Conservation (phyloP, 2,329 filamentous ascomycete species). For the Nemania diffusa region DNA sequence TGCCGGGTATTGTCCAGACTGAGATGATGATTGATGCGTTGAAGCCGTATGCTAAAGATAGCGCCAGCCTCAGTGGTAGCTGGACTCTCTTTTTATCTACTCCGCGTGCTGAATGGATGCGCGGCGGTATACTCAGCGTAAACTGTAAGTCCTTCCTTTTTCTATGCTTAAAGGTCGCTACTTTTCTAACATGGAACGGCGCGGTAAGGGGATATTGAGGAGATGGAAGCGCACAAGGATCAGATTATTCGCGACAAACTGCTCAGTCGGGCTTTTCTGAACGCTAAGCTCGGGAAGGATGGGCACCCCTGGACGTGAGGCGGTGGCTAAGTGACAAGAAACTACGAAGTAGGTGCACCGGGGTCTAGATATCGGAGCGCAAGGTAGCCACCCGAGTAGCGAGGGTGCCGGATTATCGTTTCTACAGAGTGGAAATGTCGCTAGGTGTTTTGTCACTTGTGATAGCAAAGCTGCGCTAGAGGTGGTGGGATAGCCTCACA, state of each 20-base stretch:
- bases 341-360: no score
- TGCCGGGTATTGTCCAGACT: constrained; percentile 32
- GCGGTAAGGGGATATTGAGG: constrained; percentile 42
- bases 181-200: constrained; percentile 27
- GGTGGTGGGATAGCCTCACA: no score
- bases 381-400: no score
- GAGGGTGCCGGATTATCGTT: no score
- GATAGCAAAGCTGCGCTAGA: no score
- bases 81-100: constrained; percentile 34
- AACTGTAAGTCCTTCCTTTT: constrained; percentile 35
- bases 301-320: constrained; percentile 41
- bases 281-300: constrained; percentile 40
- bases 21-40: constrained; percentile 31
- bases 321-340: no score
- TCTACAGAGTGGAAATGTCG: no score
- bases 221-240: constrained; percentile 41
- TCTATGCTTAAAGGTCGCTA: constrained; percentile 22
- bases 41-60: constrained; percentile 34
- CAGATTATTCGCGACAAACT: constrained; percentile 37
- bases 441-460: no score
- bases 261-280: constrained; percentile 36
- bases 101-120: constrained; percentile 39
- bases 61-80: constrained; percentile 27
- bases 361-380: no score
- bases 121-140: constrained; percentile 37